phyloP scores from a whole-genome alignment of 2,329 filamentous ascomycete genomes.

The Lecanicillium sp. region DNA sequence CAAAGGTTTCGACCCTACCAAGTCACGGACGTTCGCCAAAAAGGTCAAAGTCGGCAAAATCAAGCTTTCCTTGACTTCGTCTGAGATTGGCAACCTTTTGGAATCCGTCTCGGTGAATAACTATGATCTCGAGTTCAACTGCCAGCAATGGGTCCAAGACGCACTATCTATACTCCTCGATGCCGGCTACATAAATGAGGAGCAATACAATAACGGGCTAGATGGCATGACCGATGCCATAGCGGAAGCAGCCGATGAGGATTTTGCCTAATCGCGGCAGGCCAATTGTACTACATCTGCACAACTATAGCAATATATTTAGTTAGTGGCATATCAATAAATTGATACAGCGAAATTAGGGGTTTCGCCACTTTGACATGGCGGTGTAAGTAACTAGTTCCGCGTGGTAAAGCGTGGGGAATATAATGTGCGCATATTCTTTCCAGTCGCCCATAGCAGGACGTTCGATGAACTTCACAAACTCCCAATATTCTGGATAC shows the following conservation, averaged over 20 bases:
- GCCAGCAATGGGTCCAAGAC: conserved; percentile 8
- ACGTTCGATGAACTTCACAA: conserved; percentile 15
- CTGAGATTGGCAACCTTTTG: conserved; percentile 3
- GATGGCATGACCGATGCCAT: conserved; percentile 9
- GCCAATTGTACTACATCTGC: background rate
- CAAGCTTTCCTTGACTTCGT: conserved; percentile 1
- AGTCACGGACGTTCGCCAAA: too few species aligned
- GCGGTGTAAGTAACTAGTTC: conserved; percentile 13
- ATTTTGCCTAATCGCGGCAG: background rate
- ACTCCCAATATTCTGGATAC: conserved; percentile 31
- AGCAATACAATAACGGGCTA: conserved; percentile 7
- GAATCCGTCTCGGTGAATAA: conserved; percentile 2
- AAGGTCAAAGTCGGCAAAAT: conserved; percentile 1
- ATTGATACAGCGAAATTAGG: conserved; percentile 1
- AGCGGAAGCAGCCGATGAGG: conserved; percentile 7
- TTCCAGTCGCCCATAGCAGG: conserved; percentile 10
- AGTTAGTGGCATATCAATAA: too few species aligned
- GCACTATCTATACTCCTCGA: conserved; percentile 3
- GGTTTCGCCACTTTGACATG: conserved; percentile 10
- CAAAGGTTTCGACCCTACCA: too few species aligned
- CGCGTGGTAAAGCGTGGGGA: conserved; percentile 8
- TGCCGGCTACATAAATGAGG: conserved; percentile 2
- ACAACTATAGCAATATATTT: background rate
- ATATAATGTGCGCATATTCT: conserved; percentile 11
- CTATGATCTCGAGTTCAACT: conserved; percentile 9